These are phyloP conservation scores for Artemisia annua DNA, from an alignment of 129 eudicot species.

Conservation along the genomic window DNA sequence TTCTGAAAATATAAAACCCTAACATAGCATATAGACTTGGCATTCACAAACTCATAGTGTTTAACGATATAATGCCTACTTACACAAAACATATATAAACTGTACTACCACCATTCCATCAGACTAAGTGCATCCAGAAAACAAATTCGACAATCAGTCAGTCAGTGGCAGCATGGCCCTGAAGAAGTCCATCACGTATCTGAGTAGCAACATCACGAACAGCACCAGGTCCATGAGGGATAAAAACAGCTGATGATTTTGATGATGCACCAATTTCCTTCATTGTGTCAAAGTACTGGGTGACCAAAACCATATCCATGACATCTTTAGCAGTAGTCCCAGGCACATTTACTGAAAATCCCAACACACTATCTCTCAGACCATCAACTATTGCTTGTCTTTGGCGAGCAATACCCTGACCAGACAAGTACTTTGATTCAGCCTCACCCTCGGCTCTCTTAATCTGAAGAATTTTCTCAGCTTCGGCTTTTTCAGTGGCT, in stretches of 20 bases:
- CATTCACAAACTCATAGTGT: background rate
- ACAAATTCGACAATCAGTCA: background rate
- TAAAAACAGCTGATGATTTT: constrained; percentile 80
- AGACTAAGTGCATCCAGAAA: too few relatives aligned
- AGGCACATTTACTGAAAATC: constrained; percentile 82
- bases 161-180: constrained; percentile 31
- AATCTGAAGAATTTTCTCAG: constrained; percentile 84
- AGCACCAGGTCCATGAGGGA: constrained; percentile 91
- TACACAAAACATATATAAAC: too few relatives aligned
- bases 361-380: constrained; percentile 81
- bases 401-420: constrained; percentile 90
- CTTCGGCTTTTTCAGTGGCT: constrained; percentile 89
- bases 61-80: too few relatives aligned
- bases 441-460: constrained; percentile 97
- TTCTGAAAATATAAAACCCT: background rate
- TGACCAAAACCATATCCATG: constrained; percentile 92
- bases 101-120: too few relatives aligned
- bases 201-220: constrained; percentile 86
- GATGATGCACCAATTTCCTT: constrained; percentile 84
- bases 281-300: constrained; percentile 92
- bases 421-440: constrained; percentile 75
- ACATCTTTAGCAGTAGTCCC: constrained; percentile 93
- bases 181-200: constrained; percentile 92
- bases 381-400: constrained; percentile 94
- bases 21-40: constrained; percentile 6